Base-by-base conservation (phyloP, 441 rosid genomes). In the Syzygium syzygioides region DNA sequence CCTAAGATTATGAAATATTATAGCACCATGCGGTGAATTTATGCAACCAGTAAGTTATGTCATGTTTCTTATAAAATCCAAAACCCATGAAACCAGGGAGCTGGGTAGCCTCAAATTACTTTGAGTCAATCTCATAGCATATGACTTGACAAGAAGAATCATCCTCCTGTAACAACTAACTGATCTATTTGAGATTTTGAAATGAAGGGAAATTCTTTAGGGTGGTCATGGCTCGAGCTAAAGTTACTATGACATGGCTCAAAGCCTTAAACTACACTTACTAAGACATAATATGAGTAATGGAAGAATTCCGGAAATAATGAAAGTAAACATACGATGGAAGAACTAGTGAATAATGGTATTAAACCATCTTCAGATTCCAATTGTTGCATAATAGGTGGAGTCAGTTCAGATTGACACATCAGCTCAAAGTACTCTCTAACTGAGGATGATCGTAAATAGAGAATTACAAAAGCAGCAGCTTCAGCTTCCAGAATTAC, bases 1-100 rank as follows among this genome's bases (percentile, higher is more conserved):
- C 97, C 98, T 96, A 87, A n/a, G 90, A 88, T 57, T 88, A 90
- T 34, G 87, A 84, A 23, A 50, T 60, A 90, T 88, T 32, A 86
- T 34, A 68, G 56, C 60, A n/a, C 60, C 59, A 5, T 17, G 60
- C 34, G 19, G 34, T 34, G 86, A 85, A 85, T 14, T 18, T 14
- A 15, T 85, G 87, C 50, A 25, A 76, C 83, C 83, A 23, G 83
- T 41, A 41, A 76, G n/a, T 76, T 12, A 37, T 2, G 14, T 41
- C 83, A 76, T 6, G 83, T 76, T 41, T 76, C 52, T 23, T 41
- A 41, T 76, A 76, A 76, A 37, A 76, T 23, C 52, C n/a, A 23
- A 76, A 76, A 14, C 83, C 53, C 53, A 2, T 41, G n/a, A 76
- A 76, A 23, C 53, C 10, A 76, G 83, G 83, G 18, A 41, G 53